Conservation (phyloP, 2,329 filamentous ascomycete genomes). For the Neoarthrinium moseri region DNA sequence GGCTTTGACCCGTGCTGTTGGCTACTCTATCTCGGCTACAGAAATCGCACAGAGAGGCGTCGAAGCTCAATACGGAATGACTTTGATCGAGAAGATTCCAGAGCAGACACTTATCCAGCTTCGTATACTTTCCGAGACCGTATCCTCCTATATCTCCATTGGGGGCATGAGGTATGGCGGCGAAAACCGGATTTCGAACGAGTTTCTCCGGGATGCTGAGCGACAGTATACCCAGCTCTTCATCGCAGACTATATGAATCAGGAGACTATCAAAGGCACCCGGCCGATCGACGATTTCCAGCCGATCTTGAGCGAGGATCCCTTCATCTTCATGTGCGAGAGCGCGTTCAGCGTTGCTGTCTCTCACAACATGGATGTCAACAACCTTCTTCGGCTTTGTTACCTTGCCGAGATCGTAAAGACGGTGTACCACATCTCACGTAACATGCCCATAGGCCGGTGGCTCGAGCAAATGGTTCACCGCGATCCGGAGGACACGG, state of each 20-base stretch:
- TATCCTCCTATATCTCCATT: constrained; percentile 78
- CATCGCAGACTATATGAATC: constrained; percentile 52
- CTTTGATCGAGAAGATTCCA: constrained; percentile 79
- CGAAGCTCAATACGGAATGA: constrained; percentile 69
- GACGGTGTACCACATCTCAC: constrained; percentile 61
- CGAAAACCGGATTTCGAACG: constrained; percentile 60
- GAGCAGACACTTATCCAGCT: constrained; percentile 83
- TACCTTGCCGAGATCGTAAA: constrained; percentile 91
- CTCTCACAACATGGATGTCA: constrained; percentile 69
- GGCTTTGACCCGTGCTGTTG: constrained; percentile 65
- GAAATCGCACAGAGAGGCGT: constrained; percentile 91
- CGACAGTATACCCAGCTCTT: constrained; percentile 77
- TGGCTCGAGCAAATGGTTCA: constrained; percentile 48
- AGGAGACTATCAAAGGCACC: constrained; percentile 37
- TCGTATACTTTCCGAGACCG: constrained; percentile 84
- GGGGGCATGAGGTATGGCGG: constrained; percentile 64
- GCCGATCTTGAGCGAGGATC: constrained; percentile 66
- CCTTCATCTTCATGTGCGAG: constrained; percentile 80
- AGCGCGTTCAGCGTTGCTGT: constrained; percentile 69
- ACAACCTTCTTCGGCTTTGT: constrained; percentile 79
- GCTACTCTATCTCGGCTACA: constrained; percentile 80
- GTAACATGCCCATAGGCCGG: constrained; percentile 48
- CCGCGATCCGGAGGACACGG: constrained; percentile 41
- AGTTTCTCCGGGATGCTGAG: constrained; percentile 67
- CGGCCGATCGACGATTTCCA: constrained; percentile 45